Evolutionary conservation across 306 rosid genomes (phyloP), one percentile per base, ranked within the genome.

Genomic region (Castanopsis chinensis): DNA sequence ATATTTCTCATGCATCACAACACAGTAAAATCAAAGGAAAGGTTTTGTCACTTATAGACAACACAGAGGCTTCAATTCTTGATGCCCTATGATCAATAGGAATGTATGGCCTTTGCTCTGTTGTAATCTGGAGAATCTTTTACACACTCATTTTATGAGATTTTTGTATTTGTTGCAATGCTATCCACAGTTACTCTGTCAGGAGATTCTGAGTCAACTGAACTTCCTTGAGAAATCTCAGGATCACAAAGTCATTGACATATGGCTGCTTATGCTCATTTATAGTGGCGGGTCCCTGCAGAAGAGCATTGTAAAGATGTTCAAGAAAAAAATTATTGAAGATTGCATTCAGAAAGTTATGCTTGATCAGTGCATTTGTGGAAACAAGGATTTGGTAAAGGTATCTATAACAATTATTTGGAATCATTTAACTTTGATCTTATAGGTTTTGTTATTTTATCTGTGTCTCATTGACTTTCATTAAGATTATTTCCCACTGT

Each of bases 191-290:
- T 80, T 58, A 71, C 78, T 84, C 21, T 80, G 85, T 78, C 87
- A 84, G 64, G 87, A 84, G 82, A 84, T 84, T 69, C 54, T 84
- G 82, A 84, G 81, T 72, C 82, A 77, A 45, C 13, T 84, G 77
- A 77, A 74, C 76, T 73, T 77, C 52, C 77, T 84, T 43, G 69
- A 76, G 49, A 84, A 77, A 67, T 79, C 87, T 51, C 82, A 64
- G 71, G 85, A 84, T 77, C 85, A 84, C 73, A 84, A 80, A 77
- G 82, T 80, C 25, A 52, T 84, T 65, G 87, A 84, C 75, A 73
- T 84, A 35, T 80, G 85, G 87, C 52, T 84, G 18, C 82, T 84
- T 17, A 67, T 84, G 75, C 82, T 84, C 77, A 72, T 84, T 55
- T 73, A 84, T 72, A 65, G 73, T 81, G 81, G 84, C 0, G 85